Conservation (phyloP, 2,329 filamentous ascomycete species). For the Ascochyta viciae-villosae region DNA sequence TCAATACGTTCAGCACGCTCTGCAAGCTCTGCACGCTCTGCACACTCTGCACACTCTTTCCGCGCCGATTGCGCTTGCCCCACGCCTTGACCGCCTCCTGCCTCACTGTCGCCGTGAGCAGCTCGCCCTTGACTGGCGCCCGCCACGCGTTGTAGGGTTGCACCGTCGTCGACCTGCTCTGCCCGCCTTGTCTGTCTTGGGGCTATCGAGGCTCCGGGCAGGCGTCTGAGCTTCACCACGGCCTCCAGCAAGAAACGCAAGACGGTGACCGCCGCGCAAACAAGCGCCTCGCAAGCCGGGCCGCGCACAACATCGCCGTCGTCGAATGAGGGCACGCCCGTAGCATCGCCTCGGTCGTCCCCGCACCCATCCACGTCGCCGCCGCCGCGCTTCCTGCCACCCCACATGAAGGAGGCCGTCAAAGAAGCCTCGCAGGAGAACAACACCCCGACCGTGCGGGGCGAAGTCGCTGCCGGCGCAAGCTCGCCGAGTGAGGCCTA, state of each 20-base stretch:
- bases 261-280: slow-evolving; percentile 47
- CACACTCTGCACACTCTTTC: slow-evolving; percentile 19
- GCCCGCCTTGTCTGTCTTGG: slow-evolving; percentile 39
- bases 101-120: slow-evolving; percentile 10
- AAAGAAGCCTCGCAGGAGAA: slow-evolving; percentile 44
- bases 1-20: not conserved
- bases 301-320: slow-evolving; percentile 28
- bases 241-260: slow-evolving; percentile 57
- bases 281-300: slow-evolving; percentile 12
- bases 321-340: slow-evolving; percentile 43
- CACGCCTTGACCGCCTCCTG: slow-evolving; percentile 22
- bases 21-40: no score
- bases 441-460: slow-evolving; percentile 31
- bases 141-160: slow-evolving; percentile 15
- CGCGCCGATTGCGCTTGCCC: slow-evolving; percentile 32
- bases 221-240: slow-evolving; percentile 49
- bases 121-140: slow-evolving; percentile 27
- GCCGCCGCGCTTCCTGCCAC: slow-evolving; percentile 60
- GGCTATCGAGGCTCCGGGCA: slow-evolving; percentile 50
- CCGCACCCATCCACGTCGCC: slow-evolving; percentile 46
- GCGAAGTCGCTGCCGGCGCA: slow-evolving; percentile 49
- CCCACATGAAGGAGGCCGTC: slow-evolving; percentile 63
- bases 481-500: slow-evolving; percentile 61
- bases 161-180: slow-evolving; percentile 2
- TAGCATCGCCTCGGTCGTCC: slow-evolving; percentile 47